phyloP scores from a whole-genome alignment of 768 basidiomycete genomes.

The Leccinum rimulosum region DNA sequence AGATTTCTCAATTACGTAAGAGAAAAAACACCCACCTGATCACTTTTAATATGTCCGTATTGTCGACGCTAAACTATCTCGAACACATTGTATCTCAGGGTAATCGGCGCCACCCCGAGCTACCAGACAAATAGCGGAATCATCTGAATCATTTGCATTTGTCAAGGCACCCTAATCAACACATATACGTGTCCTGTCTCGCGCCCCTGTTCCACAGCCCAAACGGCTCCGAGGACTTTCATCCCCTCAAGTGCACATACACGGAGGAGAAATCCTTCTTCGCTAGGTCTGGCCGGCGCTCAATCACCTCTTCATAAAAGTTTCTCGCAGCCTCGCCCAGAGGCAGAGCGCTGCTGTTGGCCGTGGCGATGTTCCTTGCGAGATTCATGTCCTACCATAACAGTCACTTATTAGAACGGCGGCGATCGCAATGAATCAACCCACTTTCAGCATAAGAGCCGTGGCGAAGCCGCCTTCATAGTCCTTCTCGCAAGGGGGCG shows the following conservation, averaged over 20 bases:
- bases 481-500: constrained; percentile 78
- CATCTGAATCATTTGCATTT: not conserved
- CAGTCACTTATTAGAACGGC: constrained; percentile 5
- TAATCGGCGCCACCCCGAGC: not conserved
- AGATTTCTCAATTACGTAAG: constrained; percentile 21
- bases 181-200: constrained; percentile 5
- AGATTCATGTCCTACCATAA: constrained; percentile 75
- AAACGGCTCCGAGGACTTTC: not conserved
- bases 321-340: constrained; percentile 62
- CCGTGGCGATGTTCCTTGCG: constrained; percentile 60
- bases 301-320: constrained; percentile 58
- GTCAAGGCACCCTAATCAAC: constrained; percentile 12
- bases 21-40: not conserved
- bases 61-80: not conserved
- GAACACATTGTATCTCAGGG: not conserved
- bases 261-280: constrained; percentile 81
- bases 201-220: not conserved
- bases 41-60: constrained; percentile 1
- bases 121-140: not conserved
- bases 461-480: constrained; percentile 89
- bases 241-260: constrained; percentile 57
- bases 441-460: constrained; percentile 78
- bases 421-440: constrained; percentile 1
- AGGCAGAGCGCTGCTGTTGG: constrained; percentile 52
- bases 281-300: constrained; percentile 55